Base-by-base conservation (phyloP, 2,329 filamentous ascomycete genomes). In the Chaetomiaceae sp. region DNA sequence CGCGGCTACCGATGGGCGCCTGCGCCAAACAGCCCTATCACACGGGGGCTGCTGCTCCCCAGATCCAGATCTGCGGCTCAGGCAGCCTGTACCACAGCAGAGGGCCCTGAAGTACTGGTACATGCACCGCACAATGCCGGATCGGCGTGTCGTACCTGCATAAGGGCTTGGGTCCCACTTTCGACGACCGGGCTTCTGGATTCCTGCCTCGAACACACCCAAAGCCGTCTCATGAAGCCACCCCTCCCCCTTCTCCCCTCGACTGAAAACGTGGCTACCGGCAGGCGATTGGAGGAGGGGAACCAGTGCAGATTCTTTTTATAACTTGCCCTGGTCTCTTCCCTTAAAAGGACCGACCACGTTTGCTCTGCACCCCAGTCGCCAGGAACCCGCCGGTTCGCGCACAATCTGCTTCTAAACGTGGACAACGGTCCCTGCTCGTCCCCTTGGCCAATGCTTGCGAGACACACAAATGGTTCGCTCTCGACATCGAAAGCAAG, bases 71-170 rank as follows among this genome's bases (percentile, higher is more conserved):
- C 42, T 49, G 46, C 46, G 38, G 38, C 42, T 14, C 34, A 34
- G 39, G 26, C 17, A 29, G 19, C 30, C 40, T 33, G 40, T 50
- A 40, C 48, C 40, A 29, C 43, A 26, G 8, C 20, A 12, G 24
- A 33, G 30, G 37, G 34, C 18, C 32, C 14, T n/a, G 18, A 52
- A 37, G 54, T 56, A 56, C 50, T 20, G 48, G 49, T 56, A 55
- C 53, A 27, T 43, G n/a, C 22, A 9, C 22, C 22, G 22, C 22
- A 5, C 22, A 24, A 24, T n/a, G 17, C 22, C 29, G 9, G 43
- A 47, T 49, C 43, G n/a, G 19, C 41, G 40, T 45, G 48, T 48
- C 35, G 54, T 54, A 53, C 54, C 52, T 54, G 54, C 54, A 55
- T 53, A 45, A 49, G 22, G 32, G 24, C 20, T 30, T 35, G 27